Percentiles rank a stretch among this genome's conserved stretches.
phyloP scores from a whole-genome alignment of 345 rosid genomes.

The Trapa bicornis region DNA sequence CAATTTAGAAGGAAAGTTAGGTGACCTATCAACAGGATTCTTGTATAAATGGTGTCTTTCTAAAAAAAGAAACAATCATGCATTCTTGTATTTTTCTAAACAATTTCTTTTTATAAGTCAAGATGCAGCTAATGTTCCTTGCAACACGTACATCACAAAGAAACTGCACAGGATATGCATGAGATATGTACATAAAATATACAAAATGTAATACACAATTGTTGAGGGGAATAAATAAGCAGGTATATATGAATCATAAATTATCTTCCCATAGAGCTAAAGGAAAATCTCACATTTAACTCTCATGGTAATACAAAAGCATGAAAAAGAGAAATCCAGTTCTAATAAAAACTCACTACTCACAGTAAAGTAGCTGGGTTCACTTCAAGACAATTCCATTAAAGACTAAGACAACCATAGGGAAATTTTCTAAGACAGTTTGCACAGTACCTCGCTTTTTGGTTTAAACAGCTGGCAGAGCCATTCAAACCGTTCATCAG shows the following conservation, averaged over 20 bases:
- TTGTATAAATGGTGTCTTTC: background rate
- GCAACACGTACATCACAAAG: background rate
- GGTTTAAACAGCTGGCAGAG: constrained; percentile 77
- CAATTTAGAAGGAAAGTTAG: background rate
- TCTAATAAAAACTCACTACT: background rate
- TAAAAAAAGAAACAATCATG: background rate
- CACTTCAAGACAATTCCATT: background rate
- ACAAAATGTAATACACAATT: background rate
- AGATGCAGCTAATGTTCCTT: background rate
- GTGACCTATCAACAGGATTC: background rate
- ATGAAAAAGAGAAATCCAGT: background rate
- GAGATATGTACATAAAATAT: background rate
- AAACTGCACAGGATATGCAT: background rate
- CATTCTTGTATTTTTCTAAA: background rate
- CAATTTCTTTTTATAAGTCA: background rate
- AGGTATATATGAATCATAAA: background rate
- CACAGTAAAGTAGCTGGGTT: background rate
- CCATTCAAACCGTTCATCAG: constrained; percentile 94
- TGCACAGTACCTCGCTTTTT: constrained; percentile 51
- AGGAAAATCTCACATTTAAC: background rate
- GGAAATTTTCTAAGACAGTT: background rate
- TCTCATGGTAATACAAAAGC: background rate
- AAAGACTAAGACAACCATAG: background rate
- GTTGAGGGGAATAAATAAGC: background rate
- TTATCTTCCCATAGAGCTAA: background rate